Conservation (phyloP, 331 rosid genomes). For the Rhamnella rubrinervis region DNA sequence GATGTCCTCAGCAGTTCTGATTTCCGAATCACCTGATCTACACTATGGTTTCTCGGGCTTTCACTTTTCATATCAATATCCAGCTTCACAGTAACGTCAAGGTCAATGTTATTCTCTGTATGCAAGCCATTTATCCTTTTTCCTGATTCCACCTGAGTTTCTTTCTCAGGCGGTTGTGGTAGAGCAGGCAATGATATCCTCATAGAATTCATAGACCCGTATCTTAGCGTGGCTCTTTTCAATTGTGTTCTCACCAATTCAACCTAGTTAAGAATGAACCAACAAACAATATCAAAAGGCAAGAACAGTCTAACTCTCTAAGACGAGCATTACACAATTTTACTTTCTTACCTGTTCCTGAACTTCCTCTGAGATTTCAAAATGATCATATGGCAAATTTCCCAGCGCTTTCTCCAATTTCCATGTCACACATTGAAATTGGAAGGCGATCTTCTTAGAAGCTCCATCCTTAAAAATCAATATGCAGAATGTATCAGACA, state of each 20-base stretch:
- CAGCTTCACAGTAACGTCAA: constrained; percentile 42
- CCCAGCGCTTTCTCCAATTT: constrained; percentile 79
- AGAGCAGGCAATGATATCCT: constrained; percentile 37
- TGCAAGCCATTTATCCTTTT: constrained; percentile 38
- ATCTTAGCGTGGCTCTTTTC: constrained; percentile 79
- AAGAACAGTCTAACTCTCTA: constrained; percentile 4
- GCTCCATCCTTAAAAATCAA: constrained; percentile 75
- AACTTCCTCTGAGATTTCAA: constrained; percentile 88
- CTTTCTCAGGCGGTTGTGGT: constrained; percentile 51
- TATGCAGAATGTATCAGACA: constrained; percentile 59
- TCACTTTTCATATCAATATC: constrained; percentile 27
- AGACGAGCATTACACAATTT: constrained; percentile 1
- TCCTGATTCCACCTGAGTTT: constrained; percentile 41
- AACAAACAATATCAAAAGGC: constrained; percentile 2
- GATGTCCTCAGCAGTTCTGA: constrained; percentile 43
- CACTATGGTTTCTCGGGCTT: constrained; percentile 38
- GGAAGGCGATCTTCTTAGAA: constrained; percentile 58
- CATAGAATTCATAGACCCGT: constrained; percentile 55
- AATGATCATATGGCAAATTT: constrained; percentile 57
- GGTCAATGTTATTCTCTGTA: constrained; percentile 29
- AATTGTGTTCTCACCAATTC: constrained; percentile 85
- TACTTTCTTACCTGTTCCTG: constrained; percentile 75
- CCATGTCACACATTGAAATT: constrained; percentile 85
- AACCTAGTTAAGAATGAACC: constrained; percentile 48
- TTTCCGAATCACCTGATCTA: constrained; percentile 25